Percentiles rank a stretch among this genome's conserved stretches.
phyloP scores from a whole-genome alignment of 371 early-diverging fungal genomes.

The Actinomucor elegans region DNA sequence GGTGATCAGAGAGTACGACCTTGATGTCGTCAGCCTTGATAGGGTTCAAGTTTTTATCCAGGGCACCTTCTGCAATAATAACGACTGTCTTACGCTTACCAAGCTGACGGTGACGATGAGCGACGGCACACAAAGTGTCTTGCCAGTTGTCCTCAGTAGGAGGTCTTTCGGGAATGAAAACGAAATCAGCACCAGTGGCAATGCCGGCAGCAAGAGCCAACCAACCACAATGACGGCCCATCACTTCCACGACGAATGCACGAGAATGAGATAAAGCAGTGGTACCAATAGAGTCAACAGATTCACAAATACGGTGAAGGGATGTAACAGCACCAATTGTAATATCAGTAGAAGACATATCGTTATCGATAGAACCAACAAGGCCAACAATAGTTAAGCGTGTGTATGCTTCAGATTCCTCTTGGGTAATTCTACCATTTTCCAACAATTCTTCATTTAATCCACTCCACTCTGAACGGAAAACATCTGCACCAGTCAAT shows the following conservation, averaged over 20 bases:
- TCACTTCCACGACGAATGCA: constrained; percentile 99
- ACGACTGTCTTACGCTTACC: constrained; percentile 94
- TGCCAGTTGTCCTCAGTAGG: constrained; percentile 86
- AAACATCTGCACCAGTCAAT: constrained; percentile 93
- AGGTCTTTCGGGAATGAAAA: constrained; percentile 97
- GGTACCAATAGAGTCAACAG: constrained; percentile 91
- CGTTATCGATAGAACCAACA: constrained; percentile 97
- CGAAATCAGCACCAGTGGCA: constrained; percentile 91
- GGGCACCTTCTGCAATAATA: constrained; percentile 97
- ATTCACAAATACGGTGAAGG: constrained; percentile 97
- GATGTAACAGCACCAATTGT: constrained; percentile 98
- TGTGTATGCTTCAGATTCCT: constrained; percentile 56
- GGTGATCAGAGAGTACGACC: constrained; percentile 73
- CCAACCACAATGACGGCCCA: constrained; percentile 99
- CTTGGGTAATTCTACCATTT: constrained; percentile 53
- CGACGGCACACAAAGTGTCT: constrained; percentile 74
- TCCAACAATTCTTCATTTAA: constrained; percentile 76
- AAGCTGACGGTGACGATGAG: constrained; percentile 73
- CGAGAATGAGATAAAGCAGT: constrained; percentile 97
- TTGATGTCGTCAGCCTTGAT: constrained; percentile 88
- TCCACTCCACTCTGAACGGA: constrained; percentile 92
- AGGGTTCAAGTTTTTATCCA: constrained; percentile 86
- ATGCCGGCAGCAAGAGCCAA: constrained; percentile 94
- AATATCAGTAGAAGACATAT: constrained; percentile 96
- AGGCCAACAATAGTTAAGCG: constrained; percentile 93